phyloP scores from a whole-genome alignment of 2,329 filamentous ascomycete genomes.

The Periconia digitata region DNA sequence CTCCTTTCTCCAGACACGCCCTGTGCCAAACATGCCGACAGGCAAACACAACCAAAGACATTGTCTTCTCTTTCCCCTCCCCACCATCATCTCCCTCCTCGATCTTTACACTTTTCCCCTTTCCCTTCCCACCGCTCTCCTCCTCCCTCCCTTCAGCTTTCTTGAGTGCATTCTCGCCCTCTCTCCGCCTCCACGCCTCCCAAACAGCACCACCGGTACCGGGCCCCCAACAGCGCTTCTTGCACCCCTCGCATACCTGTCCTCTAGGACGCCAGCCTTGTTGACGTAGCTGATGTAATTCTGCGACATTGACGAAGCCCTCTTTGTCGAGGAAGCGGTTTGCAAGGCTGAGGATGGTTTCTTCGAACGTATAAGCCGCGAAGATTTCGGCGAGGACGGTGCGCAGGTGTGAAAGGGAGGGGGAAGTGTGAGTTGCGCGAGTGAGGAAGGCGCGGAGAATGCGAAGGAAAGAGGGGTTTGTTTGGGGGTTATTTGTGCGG shows the following conservation, averaged over 20 bases:
- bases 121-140: slow-evolving; percentile 39
- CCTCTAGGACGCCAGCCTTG: slow-evolving; percentile 86
- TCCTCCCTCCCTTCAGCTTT: slow-evolving; percentile 30
- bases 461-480: slow-evolving; percentile 78
- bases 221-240: slow-evolving; percentile 82
- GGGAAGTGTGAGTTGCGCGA: slow-evolving; percentile 76
- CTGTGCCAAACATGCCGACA: slow-evolving; percentile 46
- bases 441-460: slow-evolving; percentile 87
- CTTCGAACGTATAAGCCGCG: slow-evolving; percentile 92
- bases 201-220: slow-evolving; percentile 77
- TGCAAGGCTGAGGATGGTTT: slow-evolving; percentile 81
- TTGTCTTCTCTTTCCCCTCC: slow-evolving; percentile 38
- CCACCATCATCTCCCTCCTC: slow-evolving; percentile 47
- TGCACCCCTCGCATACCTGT: slow-evolving; percentile 86
- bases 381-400: slow-evolving; percentile 87
- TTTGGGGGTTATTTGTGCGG: slow-evolving; percentile 38
- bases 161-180: slow-evolving; percentile 47
- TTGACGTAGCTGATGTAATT: slow-evolving; percentile 73
- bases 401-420: slow-evolving; percentile 83
- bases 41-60: slow-evolving; percentile 40
- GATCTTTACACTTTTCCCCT: slow-evolving; percentile 50
- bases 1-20: slow-evolving; percentile 33
- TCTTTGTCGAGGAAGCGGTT: slow-evolving; percentile 87
- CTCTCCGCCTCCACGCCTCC: slow-evolving; percentile 73
- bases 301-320: slow-evolving; percentile 78